A percentile compares a stretch with the other conserved stretches of the same genome.
Evolutionary conservation across 768 basidiomycete species (phyloP).

Genomic region (Erythrobasidium yunnanense): DNA sequence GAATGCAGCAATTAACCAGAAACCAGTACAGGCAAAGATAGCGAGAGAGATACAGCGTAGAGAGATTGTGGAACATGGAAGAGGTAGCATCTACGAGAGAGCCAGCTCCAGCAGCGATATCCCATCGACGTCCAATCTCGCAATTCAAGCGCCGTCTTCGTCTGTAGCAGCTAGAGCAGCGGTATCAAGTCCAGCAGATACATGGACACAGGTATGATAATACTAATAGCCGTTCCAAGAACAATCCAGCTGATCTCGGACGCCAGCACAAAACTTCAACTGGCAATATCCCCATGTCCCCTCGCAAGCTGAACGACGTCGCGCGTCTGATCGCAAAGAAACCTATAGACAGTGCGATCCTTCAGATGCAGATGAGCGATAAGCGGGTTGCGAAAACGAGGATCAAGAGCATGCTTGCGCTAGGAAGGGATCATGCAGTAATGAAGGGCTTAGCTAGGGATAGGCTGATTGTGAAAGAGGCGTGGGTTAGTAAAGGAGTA

Average conservation of each 20-base stretch:
- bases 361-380: conserved; percentile 93
- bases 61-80: not conserved
- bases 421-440: conserved; percentile 75
- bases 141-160: too few relatives aligned
- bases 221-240: not conserved
- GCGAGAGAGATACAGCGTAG: conserved; percentile 2
- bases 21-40: not conserved
- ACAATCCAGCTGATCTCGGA: not conserved
- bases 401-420: conserved; percentile 75
- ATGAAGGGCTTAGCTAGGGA: conserved; percentile 63
- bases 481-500: conserved; percentile 84
- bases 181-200: not conserved
- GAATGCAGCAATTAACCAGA: conserved; percentile 2
- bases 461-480: conserved; percentile 72
- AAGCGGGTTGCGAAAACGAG: conserved; percentile 69
- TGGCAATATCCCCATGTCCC: conserved; percentile 78
- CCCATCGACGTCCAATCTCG: too few relatives aligned
- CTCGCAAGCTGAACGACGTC: conserved; percentile 77
- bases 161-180: too few relatives aligned
- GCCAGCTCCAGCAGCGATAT: too few relatives aligned
- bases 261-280: conserved; percentile 84
- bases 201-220: not conserved
- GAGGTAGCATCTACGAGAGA: conserved; percentile 10
- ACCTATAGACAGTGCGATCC: conserved; percentile 85
- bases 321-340: conserved; percentile 74